Base-by-base conservation (phyloP, 768 basidiomycete genomes). In the Lactarius indigo region DNA sequence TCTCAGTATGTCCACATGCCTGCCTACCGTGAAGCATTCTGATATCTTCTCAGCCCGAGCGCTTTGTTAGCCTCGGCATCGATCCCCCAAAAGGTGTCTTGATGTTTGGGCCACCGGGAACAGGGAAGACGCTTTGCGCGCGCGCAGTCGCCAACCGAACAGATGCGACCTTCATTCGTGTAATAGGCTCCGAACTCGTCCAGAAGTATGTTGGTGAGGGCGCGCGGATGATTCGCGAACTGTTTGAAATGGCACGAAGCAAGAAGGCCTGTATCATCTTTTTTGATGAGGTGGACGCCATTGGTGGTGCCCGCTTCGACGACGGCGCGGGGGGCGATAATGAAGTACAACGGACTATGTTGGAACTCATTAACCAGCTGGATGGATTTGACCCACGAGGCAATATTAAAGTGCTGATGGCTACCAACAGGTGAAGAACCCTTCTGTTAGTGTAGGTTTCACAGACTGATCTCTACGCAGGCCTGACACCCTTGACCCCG, bases 241-340 rank as follows among this genome's bases (percentile, higher is more conserved):
- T 98, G 65, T 99, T 99, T 77, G 97, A 98, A 79, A 98, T 98
- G 96, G 97, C 97, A 35, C 85, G 97, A 69, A 89, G 89, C 70
- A 98, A 98, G 82, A 98, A 98, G 78, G 97, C 97, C 1, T 98
- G 97, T 74, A 98, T 99, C 75, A 98, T 99, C 74, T 99, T 99
- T 80, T 98, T 99, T 71, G 97, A 99, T 72, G 97, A 98, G 82
- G 87, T 99, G 17, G 97, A 98, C 72, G 97, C 97, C 56, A 94
- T 98, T 68, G 97, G 97, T 76, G 97, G 97, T 63, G 97, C 97
- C 20, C 86, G 97, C 58, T 97, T 96, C 73, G 97, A 98, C 73
- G 97, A 99, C 74, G 97, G 97, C 63, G 97, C 96, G 37, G 97
- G 97, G 41, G 97, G 97, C 37, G 97, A 99, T 71, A 98, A 99